A percentile compares a stretch with the other conserved stretches of the same genome.
These are phyloP conservation scores for Aspergillus indologenus DNA, from an alignment of 495 filamentous ascomycete species.

Conservation along the genomic window DNA sequence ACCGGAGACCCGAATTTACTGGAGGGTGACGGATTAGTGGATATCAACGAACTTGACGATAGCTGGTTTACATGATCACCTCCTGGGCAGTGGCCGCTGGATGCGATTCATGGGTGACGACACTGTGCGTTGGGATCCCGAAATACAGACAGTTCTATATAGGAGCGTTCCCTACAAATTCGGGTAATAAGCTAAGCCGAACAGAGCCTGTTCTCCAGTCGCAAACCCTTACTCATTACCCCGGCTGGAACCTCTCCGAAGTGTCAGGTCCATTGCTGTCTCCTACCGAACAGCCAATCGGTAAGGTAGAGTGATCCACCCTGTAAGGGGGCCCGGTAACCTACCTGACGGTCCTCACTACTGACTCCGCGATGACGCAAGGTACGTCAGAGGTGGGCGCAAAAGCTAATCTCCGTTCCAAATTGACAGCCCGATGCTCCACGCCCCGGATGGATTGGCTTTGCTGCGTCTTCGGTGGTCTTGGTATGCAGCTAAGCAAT, in stretches of 20 bases:
- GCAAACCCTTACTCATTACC: not conserved
- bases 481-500: slow-evolving; percentile 4
- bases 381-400: slow-evolving; percentile 1
- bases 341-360: not conserved
- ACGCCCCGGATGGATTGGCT: slow-evolving; percentile 11
- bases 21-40: slow-evolving; percentile 42
- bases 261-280: not conserved
- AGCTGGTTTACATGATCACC: slow-evolving; percentile 40
- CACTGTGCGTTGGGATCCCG: not conserved
- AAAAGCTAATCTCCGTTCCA: slow-evolving; percentile 5
- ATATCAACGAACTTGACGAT: slow-evolving; percentile 44
- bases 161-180: not conserved
- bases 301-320: slow-evolving; percentile 1
- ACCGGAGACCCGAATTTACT: slow-evolving; percentile 36
- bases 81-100: not conserved
- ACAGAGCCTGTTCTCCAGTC: not conserved
- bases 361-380: slow-evolving; percentile 11
- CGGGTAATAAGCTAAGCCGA: not conserved
- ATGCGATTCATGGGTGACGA: not conserved
- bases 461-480: not conserved
- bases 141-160: not conserved
- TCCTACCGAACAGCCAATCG: slow-evolving; percentile 3
- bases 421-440: slow-evolving; percentile 1
- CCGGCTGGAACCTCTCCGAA: not conserved
- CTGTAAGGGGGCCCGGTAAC: not conserved